Base-by-base conservation (phyloP, 306 rosid species). In the Leucaena leucocephala region DNA sequence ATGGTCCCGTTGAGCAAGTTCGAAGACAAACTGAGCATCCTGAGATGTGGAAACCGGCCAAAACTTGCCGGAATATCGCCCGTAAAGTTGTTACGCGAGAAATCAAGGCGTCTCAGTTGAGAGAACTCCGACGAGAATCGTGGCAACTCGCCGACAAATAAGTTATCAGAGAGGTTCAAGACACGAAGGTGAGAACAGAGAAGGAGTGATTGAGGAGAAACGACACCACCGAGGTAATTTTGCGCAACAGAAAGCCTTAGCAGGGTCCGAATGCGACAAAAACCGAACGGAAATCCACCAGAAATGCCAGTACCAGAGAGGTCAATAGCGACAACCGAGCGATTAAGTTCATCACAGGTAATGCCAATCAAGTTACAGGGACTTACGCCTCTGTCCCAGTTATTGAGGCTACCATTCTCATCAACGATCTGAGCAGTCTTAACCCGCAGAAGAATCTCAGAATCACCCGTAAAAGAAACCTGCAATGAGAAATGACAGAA, bases 331-430 rank as follows among this genome's bases (percentile, higher is more conserved):
- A 89, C 38, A 27, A 95, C 81, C 0, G 87, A 84, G 8, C 3
- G 49, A 42, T 83, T 80, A 2, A 35, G 19, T 8, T 59, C 4
- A 46, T 89, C 93, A 78, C 98, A 93, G 46, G 86, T 82, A 63
- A 95, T 82, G 10, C 96, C 98, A 3, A 87, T 74, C 97, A 97
- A 95, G 69, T 76, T 82, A 79, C 98, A 95, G 19, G 94, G 89
- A 72, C 49, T 77, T 5, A 46, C 66, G 2, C 62, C 36, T 13
- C 11, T 7, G 72, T 76, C 71, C 98, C 96, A 95, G 19, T 82
- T 66, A 7, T 78, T 40, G 45, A 93, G 95, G 59, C 45, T 76
- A 7, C 81, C 83, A 52, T 86, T 76, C 7, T 91, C 84, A 55
- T 93, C 97, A 33, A 84, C 64, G 7, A 95, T 83, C 34, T 80